A percentile compares a stretch with the other conserved stretches of the same genome.
These are phyloP conservation scores for Mycena capillaripes DNA, from an alignment of 768 basidiomycete genomes.

Conservation along the genomic window DNA sequence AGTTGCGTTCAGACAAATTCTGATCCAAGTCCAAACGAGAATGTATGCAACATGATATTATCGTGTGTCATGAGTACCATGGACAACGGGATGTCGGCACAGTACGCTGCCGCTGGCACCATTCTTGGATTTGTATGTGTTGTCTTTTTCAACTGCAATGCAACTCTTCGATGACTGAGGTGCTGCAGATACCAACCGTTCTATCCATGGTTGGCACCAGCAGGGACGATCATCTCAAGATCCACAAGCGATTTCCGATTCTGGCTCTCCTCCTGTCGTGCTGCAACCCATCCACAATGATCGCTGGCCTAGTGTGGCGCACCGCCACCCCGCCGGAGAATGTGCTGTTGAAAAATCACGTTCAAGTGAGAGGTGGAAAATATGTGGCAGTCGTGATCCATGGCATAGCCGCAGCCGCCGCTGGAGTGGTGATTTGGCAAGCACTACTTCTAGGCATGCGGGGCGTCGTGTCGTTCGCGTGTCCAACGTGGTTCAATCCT, in stretches of 20 bases:
- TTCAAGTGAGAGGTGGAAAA: neutral
- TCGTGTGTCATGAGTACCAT: neutral
- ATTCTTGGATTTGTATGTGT: slow-evolving; percentile 17
- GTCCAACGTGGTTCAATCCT: slow-evolving; percentile 11
- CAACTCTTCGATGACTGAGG: neutral
- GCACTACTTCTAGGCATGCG: slow-evolving; percentile 13
- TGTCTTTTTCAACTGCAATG: neutral
- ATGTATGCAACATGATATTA: too few species aligned
- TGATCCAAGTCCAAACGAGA: too few species aligned
- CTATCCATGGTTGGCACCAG: slow-evolving; percentile 11
- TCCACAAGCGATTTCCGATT: slow-evolving; percentile 18
- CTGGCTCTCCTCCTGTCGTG: slow-evolving; percentile 7
- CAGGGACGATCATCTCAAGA: slow-evolving; percentile 14
- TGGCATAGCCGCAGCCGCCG: neutral
- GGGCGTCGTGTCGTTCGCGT: slow-evolving; percentile 11
- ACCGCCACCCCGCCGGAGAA: slow-evolving; percentile 11
- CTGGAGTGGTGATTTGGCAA: neutral
- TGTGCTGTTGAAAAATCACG: slow-evolving; percentile 2
- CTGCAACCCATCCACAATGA: slow-evolving; percentile 13
- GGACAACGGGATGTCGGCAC: neutral
- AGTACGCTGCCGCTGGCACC: neutral
- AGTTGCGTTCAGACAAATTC: too few species aligned
- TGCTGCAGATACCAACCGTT: slow-evolving; percentile 11
- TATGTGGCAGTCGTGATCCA: neutral
- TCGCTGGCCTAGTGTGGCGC: slow-evolving; percentile 11